Evolutionary conservation across 805 yeast genomes (phyloP).

Genomic region (Saccharomyces cerevisiae): DNA sequence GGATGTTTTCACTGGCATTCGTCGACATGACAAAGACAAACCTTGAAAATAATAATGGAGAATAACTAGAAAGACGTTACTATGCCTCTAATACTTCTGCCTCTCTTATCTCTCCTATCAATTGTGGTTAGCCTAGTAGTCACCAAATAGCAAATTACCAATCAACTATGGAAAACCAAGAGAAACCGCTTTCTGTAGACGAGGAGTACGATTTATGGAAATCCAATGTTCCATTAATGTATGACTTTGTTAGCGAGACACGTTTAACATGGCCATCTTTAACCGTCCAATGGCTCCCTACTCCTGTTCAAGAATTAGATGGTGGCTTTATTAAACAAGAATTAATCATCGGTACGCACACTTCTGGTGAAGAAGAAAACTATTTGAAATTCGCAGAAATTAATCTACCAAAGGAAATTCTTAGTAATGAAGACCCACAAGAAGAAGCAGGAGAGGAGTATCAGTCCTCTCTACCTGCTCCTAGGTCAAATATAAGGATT

Average conservation of each 20-base stretch:
- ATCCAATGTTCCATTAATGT: slow-evolving; percentile 73
- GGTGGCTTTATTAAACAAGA: slow-evolving; percentile 35
- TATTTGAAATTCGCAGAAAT: slow-evolving; percentile 59
- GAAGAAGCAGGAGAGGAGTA: slow-evolving; percentile 22
- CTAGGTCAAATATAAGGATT: slow-evolving; percentile 47
- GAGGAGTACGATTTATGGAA: slow-evolving; percentile 74
- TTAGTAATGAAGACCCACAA: slow-evolving; percentile 20
- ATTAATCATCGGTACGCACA: slow-evolving; percentile 62
- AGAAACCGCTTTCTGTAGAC: slow-evolving; percentile 29
- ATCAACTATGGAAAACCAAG: slow-evolving; percentile 1
- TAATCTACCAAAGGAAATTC: slow-evolving; percentile 43
- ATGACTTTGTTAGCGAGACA: slow-evolving; percentile 73
- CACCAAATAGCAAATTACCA: background rate
- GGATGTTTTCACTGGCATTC: background rate
- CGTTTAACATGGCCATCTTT: slow-evolving; percentile 77
- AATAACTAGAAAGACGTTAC: background rate
- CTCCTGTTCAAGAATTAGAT: slow-evolving; percentile 9
- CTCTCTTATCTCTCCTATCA: background rate
- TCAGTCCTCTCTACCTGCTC: slow-evolving; percentile 5
- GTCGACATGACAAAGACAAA: background rate
- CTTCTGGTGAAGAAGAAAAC: slow-evolving; percentile 60
- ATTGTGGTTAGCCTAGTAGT: background rate
- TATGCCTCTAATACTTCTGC: background rate
- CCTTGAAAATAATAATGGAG: background rate
- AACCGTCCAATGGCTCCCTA: slow-evolving; percentile 70